Conservation (phyloP, 768 basidiomycete species). For the Tulasnella calospora region DNA sequence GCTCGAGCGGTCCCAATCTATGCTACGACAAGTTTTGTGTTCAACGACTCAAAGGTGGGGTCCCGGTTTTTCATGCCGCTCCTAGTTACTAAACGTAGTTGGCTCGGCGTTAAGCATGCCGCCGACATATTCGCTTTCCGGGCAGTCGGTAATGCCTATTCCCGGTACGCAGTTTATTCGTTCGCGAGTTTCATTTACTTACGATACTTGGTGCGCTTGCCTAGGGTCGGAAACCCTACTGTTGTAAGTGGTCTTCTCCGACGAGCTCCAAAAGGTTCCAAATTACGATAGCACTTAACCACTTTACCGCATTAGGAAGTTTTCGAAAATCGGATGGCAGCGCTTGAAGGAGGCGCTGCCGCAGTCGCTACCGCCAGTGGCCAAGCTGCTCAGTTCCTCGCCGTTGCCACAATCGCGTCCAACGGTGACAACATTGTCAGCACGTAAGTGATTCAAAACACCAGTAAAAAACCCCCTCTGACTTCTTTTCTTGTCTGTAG, state of each 20-base stretch:
- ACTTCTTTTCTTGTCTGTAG: conserved; percentile 33
- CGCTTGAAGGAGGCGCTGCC: conserved; percentile 70
- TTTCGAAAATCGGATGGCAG: conserved; percentile 72
- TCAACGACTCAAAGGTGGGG: conserved; percentile 60
- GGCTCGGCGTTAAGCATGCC: conserved; percentile 47
- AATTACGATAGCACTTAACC: too few species aligned
- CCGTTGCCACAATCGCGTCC: conserved; percentile 55
- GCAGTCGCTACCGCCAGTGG: conserved; percentile 70
- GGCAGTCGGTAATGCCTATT: conserved; percentile 60
- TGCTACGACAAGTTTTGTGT: conserved; percentile 63
- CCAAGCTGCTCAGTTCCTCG: conserved; percentile 71
- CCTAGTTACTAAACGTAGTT: not conserved
- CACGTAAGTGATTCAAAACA: conserved; percentile 43
- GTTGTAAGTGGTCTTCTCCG: conserved; percentile 44
- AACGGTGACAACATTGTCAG: conserved; percentile 75
- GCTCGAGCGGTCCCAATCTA: conserved; percentile 75
- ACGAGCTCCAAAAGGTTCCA: too few species aligned
- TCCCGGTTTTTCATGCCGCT: not conserved
- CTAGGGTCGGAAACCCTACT: conserved; percentile 60
- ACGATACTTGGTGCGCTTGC: not conserved
- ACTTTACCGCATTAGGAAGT: conserved; percentile 50
- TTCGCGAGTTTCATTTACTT: not conserved
- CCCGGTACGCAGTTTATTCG: conserved; percentile 34
- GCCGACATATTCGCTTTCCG: conserved; percentile 65
- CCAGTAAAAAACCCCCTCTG: not conserved